These are phyloP conservation scores for Cadophora sp. DNA, from an alignment of 2,329 filamentous ascomycete genomes.

Conservation along the genomic window DNA sequence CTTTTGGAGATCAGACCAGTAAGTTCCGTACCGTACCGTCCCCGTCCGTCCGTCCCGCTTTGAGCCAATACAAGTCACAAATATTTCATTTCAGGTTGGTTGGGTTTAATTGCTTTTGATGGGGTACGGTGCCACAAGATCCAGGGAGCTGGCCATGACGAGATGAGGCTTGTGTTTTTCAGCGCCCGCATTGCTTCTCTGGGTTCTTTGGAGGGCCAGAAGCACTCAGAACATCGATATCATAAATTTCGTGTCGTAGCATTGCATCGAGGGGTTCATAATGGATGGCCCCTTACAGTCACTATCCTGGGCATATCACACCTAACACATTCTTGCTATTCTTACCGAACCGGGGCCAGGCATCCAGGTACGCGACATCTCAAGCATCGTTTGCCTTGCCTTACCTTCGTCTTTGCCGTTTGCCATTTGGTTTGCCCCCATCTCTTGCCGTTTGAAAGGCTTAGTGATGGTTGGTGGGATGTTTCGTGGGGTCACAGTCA, in stretches of 20 bases:
- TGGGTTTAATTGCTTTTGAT: slow-evolving; percentile 1
- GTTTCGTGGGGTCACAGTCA: neutral
- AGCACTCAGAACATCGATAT: neutral
- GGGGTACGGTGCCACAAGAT: neutral
- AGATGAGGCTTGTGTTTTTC: slow-evolving; percentile 5
- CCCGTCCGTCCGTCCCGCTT: slow-evolving; percentile 11
- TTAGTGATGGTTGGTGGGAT: slow-evolving; percentile 13
- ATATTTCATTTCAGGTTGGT: neutral
- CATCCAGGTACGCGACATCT: slow-evolving; percentile 6
- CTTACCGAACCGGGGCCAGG: neutral
- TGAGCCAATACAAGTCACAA: neutral
- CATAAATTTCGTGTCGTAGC: neutral
- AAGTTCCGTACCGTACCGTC: slow-evolving; percentile 9
- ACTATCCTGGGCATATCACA: slow-evolving; percentile 12
- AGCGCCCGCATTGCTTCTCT: neutral
- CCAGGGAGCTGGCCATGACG: slow-evolving; percentile 1
- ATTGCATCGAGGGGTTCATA: neutral
- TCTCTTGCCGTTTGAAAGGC: slow-evolving; percentile 5
- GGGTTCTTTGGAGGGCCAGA: neutral
- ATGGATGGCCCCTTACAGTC: slow-evolving; percentile 1
- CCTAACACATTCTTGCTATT: neutral
- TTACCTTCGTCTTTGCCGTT: neutral
- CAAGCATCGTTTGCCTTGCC: slow-evolving; percentile 5
- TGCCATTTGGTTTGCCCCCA: neutral
- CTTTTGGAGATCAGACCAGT: neutral